Conservation (phyloP, 441 rosid species). For the Gossypium schwendimanii region DNA sequence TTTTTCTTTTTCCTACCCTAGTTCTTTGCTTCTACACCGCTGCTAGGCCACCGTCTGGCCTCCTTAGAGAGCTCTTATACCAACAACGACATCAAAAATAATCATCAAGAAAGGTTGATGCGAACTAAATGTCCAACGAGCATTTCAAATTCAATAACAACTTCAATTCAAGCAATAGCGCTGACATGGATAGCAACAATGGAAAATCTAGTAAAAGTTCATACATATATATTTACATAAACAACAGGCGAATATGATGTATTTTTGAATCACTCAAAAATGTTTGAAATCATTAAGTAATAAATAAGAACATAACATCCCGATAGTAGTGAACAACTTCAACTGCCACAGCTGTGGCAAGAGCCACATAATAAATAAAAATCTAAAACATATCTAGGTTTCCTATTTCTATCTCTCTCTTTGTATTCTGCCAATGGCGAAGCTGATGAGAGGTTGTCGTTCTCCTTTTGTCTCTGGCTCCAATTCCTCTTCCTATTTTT, state of each 20-base stretch:
- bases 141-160: background rate
- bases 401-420: too few species aligned
- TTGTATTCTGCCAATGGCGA: too few species aligned
- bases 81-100: too few species aligned
- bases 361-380: slow-evolving; percentile 32
- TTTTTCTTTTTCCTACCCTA: too few species aligned
- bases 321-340: slow-evolving; percentile 83
- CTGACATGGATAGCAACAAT: background rate
- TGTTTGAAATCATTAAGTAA: background rate
- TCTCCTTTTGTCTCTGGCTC: too few species aligned
- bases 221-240: too few species aligned
- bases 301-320: slow-evolving; percentile 15
- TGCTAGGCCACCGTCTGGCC: too few species aligned
- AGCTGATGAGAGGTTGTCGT: too few species aligned
- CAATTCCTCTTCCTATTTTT: too few species aligned
- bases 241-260: background rate
- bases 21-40: too few species aligned
- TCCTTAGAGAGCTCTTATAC: too few species aligned
- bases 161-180: background rate
- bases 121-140: background rate
- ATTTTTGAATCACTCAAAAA: background rate
- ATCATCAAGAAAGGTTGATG: background rate
- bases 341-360: slow-evolving; percentile 77
- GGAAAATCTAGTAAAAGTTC: too few species aligned
- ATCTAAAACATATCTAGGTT: slow-evolving; percentile 3